phyloP scores from a whole-genome alignment of 805 yeast species.

The Saturnispora sekii region DNA sequence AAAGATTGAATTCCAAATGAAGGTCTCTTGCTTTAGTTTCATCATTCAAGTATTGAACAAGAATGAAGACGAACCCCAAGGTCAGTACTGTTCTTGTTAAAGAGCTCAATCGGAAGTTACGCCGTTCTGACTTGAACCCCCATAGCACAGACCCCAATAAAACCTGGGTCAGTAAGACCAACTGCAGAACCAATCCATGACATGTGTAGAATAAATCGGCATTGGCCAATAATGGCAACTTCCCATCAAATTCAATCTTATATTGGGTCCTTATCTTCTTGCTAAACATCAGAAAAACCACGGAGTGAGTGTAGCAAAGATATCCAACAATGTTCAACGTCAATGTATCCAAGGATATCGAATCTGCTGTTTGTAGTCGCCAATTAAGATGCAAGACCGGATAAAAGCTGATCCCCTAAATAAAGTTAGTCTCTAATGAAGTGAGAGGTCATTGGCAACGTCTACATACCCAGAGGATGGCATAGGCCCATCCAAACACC shows the following conservation, averaged over 20 bases:
- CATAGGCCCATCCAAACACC: conserved; percentile 23
- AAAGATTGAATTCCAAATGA: conserved; percentile 32
- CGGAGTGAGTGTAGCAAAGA: conserved; percentile 32
- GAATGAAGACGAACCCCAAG: conserved; percentile 11
- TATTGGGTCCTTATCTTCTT: conserved; percentile 26
- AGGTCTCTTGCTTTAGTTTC: conserved; percentile 19
- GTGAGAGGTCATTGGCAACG: background rate
- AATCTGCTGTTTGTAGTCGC: conserved; percentile 33
- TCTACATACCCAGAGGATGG: conserved; percentile 20
- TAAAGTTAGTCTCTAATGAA: background rate
- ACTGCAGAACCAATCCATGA: conserved; percentile 37
- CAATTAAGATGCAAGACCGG: conserved; percentile 37
- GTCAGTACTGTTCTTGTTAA: conserved; percentile 16
- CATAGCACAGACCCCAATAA: conserved; percentile 26
- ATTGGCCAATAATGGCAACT: conserved; percentile 31
- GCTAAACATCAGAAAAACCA: conserved; percentile 33
- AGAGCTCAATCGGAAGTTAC: conserved; percentile 18
- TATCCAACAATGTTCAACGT: conserved; percentile 40
- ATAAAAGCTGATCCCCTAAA: conserved; percentile 39
- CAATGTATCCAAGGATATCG: conserved; percentile 40
- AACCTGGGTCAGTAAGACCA: conserved; percentile 31
- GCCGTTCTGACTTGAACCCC: conserved; percentile 26
- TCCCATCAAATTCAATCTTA: conserved; percentile 23
- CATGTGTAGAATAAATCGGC: conserved; percentile 38
- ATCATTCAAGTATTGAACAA: conserved; percentile 10